phyloP scores from a whole-genome alignment of 257 asterid genomes.

The Petunia secreta region DNA sequence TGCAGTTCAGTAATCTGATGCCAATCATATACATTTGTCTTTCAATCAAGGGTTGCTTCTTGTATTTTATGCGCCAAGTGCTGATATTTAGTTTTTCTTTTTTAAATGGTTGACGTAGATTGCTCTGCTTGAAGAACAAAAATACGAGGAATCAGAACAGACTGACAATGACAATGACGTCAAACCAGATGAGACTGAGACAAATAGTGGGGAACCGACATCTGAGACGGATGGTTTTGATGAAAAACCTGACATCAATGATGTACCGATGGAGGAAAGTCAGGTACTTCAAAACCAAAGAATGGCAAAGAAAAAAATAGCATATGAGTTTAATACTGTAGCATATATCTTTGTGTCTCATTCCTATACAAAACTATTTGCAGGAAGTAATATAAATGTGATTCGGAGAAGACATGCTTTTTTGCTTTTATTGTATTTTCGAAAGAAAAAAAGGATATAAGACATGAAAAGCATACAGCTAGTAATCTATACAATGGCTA shows the following conservation, averaged over 20 bases:
- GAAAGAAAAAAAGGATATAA: not conserved
- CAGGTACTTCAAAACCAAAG: conserved; percentile 43
- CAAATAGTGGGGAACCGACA: conserved; percentile 37
- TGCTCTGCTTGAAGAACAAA: conserved; percentile 77
- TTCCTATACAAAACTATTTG: not conserved
- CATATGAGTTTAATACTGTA: not conserved
- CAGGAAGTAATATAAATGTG: not conserved
- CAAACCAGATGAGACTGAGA: conserved; percentile 48
- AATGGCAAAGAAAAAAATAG: not conserved
- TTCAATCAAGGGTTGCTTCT: not conserved
- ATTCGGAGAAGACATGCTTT: not conserved
- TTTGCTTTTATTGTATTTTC: not conserved
- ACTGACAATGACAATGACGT: conserved; percentile 52
- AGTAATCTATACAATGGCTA: not conserved
- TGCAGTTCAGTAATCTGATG: conserved; percentile 5
- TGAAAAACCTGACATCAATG: conserved; percentile 92
- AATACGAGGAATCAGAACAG: conserved; percentile 45
- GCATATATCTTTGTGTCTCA: not conserved
- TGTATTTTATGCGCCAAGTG: not conserved
- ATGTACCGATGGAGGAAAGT: conserved; percentile 66
- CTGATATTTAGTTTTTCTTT: not conserved
- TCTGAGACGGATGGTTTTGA: conserved; percentile 50
- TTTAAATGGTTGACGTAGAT: conserved; percentile 44
- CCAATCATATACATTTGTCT: not conserved
- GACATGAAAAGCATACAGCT: not conserved